Base-by-base conservation (phyloP, 345 rosid genomes). In the Mallotus nudiflorus region DNA sequence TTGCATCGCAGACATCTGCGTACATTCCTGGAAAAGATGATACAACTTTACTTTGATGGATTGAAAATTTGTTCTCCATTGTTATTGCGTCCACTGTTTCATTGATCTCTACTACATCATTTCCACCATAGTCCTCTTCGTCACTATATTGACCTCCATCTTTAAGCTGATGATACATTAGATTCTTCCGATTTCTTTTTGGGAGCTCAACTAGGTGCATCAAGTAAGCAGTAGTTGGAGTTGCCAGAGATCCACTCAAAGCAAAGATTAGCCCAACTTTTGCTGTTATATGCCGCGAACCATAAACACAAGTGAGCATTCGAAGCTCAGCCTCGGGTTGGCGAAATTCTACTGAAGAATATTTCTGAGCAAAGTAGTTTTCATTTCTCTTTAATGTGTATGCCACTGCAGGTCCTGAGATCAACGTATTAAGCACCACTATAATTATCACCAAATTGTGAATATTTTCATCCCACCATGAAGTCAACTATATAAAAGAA, bases 171-270 rank as follows among this genome's bases (percentile, higher is more conserved):
- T 91, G 88, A 81, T 93, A 91, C 82, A 88, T 69, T 24, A 85
- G 18, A 20, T 75, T 55, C 61, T 78, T 83, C 10, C 76, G 81
- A 20, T 67, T 78, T 75, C 82, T 88, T 82, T 80, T 86, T 0
- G 91, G 87, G 64, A 91, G 91, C 67, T 92, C 97, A 35, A 91
- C 89, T 5, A 91, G 83, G 74, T 93, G 96, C 82, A 82, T 83
- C 70, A 93, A 68, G 79, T 85, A 85, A 10, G 98, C 82, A 0
- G 81, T 67, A 70, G 86, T 69, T 1, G 83, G 85, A 1, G 87
- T 68, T 5, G 73, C 69, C 31, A 20, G 56, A 52, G 83, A 77
- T 45, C 90, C 90, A 19, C 82, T 58, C 24, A 88, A 68, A 51
- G 96, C 91, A 6, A 86, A 80, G 49, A 83, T 55, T 14, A 93